Base-by-base conservation (phyloP, 2,329 filamentous ascomycete species). In the Epichloe sylvatica region DNA sequence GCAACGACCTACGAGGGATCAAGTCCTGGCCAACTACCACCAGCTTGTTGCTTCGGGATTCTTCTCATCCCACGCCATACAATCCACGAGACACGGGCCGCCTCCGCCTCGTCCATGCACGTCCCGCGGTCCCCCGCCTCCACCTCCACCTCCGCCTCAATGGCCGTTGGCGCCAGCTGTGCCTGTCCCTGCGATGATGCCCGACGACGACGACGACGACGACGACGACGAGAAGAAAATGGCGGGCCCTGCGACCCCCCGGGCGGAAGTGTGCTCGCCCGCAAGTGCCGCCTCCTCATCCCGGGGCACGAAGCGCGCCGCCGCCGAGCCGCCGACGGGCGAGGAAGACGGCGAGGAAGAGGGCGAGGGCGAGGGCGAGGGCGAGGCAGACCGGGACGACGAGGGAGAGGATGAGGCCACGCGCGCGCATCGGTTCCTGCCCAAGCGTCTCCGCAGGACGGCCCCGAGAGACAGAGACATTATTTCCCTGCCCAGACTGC, bases 41-140 rank as follows among this genome's bases (percentile, higher is more conserved):
- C 65, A 75, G 55, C 69, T 80, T 50, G 68, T 80, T 56, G 71
- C 74, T 2, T 70, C 70, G 5, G 77, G 77, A 52, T 80, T 80
- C 70, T 80, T 80, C 60, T 68, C 72, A 44, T 67, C 72, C 23
- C 76, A 78, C 53, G 76, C 76, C 47, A 79, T 79, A 53, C 72
- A 75, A 52, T 77, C 75, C 4, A 76, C 74, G 1, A 68, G 77
- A 3, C 51, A 40, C 23, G 53, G 30, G 19, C 54, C 45, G 45
- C 53, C 42, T 42, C 23, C 23, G 7, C 23, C 23, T 25, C 23
- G 23, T 25, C 23, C 23, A 25, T 25, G 23, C 47, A 54, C 35
- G 50, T 52, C 33, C 51, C 7, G 25, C 8, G 25, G 25, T 25
- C 25, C 25, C 7, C 25, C 25, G 25, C 7, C 25, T 25, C 7